These are phyloP conservation scores for Scedosporium boydii DNA, from an alignment of 2,329 filamentous ascomycete genomes.

Conservation along the genomic window DNA sequence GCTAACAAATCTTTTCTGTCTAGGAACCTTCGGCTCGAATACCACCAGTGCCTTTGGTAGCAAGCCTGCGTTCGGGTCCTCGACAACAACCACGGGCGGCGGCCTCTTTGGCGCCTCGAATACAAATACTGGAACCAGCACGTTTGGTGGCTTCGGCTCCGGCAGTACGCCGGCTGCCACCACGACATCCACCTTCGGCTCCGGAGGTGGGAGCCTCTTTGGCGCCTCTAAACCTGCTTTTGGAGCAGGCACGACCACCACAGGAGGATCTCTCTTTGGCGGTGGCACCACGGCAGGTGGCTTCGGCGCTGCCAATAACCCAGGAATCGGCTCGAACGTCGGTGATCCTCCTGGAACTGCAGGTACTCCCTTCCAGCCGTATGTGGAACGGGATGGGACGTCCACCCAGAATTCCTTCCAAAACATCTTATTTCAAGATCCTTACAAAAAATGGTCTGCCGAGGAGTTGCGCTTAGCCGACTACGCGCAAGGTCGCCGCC, in stretches of 20 bases:
- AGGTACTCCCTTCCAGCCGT: conserved; percentile 57
- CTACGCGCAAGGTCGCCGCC: conserved; percentile 77
- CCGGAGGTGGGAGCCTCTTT: conserved; percentile 41
- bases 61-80: conserved; percentile 43
- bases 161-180: conserved; percentile 18
- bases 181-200: conserved; percentile 29
- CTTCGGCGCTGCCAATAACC: conserved; percentile 34
- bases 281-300: conserved; percentile 25
- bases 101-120: conserved; percentile 35
- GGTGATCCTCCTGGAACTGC: conserved; percentile 61
- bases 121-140: conserved; percentile 22
- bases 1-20: not conserved
- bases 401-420: conserved; percentile 57
- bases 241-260: conserved; percentile 29
- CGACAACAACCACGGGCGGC: conserved; percentile 29
- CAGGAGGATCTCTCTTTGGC: conserved; percentile 38
- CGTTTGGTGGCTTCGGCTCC: conserved; percentile 31
- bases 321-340: conserved; percentile 39
- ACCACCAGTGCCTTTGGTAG: conserved; percentile 26
- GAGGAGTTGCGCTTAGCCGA: conserved; percentile 77
- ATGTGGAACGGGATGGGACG: conserved; percentile 63
- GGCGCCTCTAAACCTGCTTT: conserved; percentile 39
- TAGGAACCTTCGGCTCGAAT: conserved; percentile 28
- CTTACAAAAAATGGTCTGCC: conserved; percentile 84
- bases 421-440: conserved; percentile 67